Conservation (phyloP, 1,139 yeast genomes). For the Yamadazyma triangularis region DNA sequence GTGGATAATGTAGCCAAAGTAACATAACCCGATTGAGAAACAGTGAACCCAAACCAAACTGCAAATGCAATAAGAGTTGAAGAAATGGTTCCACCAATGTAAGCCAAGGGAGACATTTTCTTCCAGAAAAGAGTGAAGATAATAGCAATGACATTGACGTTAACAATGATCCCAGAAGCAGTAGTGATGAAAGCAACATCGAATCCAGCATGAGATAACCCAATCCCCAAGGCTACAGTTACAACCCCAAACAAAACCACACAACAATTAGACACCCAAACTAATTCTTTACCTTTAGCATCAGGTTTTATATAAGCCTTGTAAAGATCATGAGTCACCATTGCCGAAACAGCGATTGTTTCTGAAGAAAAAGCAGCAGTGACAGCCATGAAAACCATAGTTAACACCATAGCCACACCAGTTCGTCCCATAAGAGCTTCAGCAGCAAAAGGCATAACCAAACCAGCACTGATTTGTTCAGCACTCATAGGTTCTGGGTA, state of each 20-base stretch:
- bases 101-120: conserved; percentile 40
- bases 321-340: conserved; percentile 32
- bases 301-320: conserved; percentile 29
- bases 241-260: conserved; percentile 24
- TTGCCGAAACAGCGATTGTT: conserved; percentile 32
- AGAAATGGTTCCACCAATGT: conserved; percentile 39
- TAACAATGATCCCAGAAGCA: conserved; percentile 27
- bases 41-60: conserved; percentile 41
- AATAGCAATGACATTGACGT: conserved; percentile 30
- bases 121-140: conserved; percentile 38
- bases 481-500: conserved; percentile 11
- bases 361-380: conserved; percentile 39
- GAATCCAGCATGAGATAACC: conserved; percentile 30
- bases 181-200: conserved; percentile 21
- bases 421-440: conserved; percentile 27
- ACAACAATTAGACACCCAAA: conserved; percentile 24
- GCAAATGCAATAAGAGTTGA: conserved; percentile 41
- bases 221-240: conserved; percentile 27
- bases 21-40: conserved; percentile 21
- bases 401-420: conserved; percentile 32
- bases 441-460: conserved; percentile 18
- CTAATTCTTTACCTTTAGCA: conserved; percentile 30
- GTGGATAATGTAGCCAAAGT: conserved; percentile 18
- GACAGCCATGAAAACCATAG: conserved; percentile 36
- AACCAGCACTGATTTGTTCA: conserved; percentile 17